Conservation (phyloP, 441 rosid genomes). For the Erodium trifolium region DNA sequence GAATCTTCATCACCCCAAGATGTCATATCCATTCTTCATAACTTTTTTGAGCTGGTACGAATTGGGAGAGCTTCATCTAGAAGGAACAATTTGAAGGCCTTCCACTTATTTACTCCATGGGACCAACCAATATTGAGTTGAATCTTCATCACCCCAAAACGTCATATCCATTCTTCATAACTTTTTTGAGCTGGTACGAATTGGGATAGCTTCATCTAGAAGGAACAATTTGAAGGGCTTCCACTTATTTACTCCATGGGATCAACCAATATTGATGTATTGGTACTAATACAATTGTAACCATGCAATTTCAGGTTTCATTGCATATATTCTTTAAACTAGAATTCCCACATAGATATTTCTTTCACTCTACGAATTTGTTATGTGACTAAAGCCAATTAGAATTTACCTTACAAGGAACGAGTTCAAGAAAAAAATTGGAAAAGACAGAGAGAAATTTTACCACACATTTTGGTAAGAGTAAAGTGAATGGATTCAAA, state of each 20-base stretch:
- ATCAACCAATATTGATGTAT: neutral
- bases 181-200: neutral
- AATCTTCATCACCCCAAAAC: neutral
- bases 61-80: neutral
- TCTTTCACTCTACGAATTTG: neutral
- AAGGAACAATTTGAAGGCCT: neutral
- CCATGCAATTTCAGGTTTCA: neutral
- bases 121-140: neutral
- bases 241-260: neutral
- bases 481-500: slow-evolving; percentile 69
- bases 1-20: neutral
- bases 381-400: neutral
- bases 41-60: neutral
- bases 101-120: neutral
- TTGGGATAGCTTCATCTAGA: neutral
- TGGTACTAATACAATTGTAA: neutral
- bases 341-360: neutral
- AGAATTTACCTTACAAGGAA: neutral
- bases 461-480: slow-evolving; percentile 84
- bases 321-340: neutral
- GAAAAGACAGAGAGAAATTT: slow-evolving; percentile 22
- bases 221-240: neutral
- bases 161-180: neutral
- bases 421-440: neutral
- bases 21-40: neutral